phyloP scores from a whole-genome alignment of 2,329 filamentous ascomycete species.

The Talaromyces amestolkiae region DNA sequence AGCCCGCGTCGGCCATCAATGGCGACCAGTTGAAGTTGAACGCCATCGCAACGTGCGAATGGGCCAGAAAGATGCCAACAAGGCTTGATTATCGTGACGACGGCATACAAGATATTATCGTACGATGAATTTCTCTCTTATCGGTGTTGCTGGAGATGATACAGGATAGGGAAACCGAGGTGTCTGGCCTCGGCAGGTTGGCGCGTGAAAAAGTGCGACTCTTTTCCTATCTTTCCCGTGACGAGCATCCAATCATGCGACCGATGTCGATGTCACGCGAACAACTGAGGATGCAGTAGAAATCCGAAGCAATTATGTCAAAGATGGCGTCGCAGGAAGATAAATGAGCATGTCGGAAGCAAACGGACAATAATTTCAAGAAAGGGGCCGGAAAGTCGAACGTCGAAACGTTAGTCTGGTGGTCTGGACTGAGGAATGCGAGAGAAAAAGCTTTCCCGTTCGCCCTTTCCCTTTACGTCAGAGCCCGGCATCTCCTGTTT shows the following conservation, averaged over 20 bases:
- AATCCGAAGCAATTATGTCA: not conserved
- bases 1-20: constrained; percentile 88
- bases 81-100: constrained; percentile 9
- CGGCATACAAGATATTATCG: constrained; percentile 7
- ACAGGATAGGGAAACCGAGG: not conserved
- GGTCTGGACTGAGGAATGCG: not conserved
- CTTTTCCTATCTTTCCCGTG: constrained; percentile 18
- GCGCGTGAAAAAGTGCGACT: constrained; percentile 13
- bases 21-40: constrained; percentile 99
- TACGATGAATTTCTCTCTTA: constrained; percentile 4
- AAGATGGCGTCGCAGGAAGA: not conserved
- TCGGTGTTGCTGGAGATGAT: not conserved
- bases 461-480: constrained; percentile 14
- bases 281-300: not conserved
- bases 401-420: constrained; percentile 12
- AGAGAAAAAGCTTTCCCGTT: constrained; percentile 14
- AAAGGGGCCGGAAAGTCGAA: constrained; percentile 10
- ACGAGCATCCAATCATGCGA: constrained; percentile 11
- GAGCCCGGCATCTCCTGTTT: not conserved
- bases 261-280: constrained; percentile 4
- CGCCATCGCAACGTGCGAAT: constrained; percentile 62
- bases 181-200: constrained; percentile 6
- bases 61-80: constrained; percentile 17
- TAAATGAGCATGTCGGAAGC: not conserved
- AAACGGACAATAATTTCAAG: constrained; percentile 1